Percentiles rank a stretch among this genome's conserved stretches.
Evolutionary conservation across 257 asterid genomes (phyloP).

Genomic region (Verbascum thapsus): DNA sequence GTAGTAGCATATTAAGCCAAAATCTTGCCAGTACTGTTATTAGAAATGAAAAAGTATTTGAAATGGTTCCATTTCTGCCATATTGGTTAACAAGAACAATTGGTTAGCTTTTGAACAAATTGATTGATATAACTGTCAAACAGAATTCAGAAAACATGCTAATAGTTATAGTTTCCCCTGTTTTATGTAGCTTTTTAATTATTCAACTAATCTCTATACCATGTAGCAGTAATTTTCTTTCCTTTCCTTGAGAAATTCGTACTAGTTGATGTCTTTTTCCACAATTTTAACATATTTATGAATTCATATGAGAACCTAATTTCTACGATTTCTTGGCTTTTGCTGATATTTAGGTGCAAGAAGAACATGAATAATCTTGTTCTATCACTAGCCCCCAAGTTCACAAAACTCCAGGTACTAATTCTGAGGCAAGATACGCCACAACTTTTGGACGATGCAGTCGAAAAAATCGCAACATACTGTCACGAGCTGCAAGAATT

Average conservation of each 20-base stretch:
- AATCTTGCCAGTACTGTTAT: not conserved
- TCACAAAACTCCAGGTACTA: conserved; percentile 72
- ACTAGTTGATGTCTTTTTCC: too few species aligned
- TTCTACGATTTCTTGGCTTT: conserved; percentile 4
- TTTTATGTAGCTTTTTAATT: not conserved
- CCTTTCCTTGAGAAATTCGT: not conserved
- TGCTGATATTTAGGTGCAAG: conserved; percentile 71
- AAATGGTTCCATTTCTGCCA: not conserved
- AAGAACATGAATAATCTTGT: conserved; percentile 82
- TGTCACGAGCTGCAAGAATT: conserved; percentile 83
- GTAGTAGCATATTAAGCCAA: not conserved
- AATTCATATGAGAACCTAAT: not conserved
- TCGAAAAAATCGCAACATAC: conserved; percentile 60
- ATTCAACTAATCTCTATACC: not conserved
- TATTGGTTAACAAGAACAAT: not conserved
- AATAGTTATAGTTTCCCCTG: too few species aligned
- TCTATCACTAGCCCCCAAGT: conserved; percentile 69
- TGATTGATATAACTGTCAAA: not conserved
- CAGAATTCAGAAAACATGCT: not conserved
- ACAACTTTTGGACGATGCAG: conserved; percentile 76
- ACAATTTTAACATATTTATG: too few species aligned
- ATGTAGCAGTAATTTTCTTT: too few species aligned
- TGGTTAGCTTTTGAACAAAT: too few species aligned
- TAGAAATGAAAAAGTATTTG: not conserved
- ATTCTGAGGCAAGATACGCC: conserved; percentile 79